Evolutionary conservation across 257 asterid genomes (phyloP), one percentile per base, ranked within the genome.

Genomic region (Capsicum rhomboideum): DNA sequence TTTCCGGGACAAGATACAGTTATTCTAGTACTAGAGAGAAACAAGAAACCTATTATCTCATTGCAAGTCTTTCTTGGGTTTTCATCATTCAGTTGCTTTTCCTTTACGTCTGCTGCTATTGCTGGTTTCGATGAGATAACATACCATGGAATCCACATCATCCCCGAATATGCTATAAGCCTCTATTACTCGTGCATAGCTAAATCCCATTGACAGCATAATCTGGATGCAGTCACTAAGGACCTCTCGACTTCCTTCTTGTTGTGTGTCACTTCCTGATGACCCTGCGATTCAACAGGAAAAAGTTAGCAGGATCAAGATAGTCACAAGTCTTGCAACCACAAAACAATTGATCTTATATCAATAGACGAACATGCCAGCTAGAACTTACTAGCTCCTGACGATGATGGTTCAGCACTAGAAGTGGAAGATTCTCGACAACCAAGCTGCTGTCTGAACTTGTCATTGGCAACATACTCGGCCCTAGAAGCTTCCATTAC

Each of bases 401-500:
- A 97, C n/a, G 98, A 97, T 59, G 99, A 97, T 79, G 99, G 99
- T 82, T 97, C 99, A 6, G 99, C 98, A 53, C 89, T 83, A 77
- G 99, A 94, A 82, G 98, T 93, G 2, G 99, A 94, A 1, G 99
- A 93, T 81, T 95, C 98, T 88, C 92, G 86, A 52, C 80, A 90
- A 55, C 92, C 89, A 16, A 90, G 82, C 86, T 90, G 97, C 37
- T 90, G 96, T 88, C 90, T 93, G 86, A 91, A 92, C 86, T 88
- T 90, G 88, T 92, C 92, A 28, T 88, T 91, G 16, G 97, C 86
- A 82, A 93, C 87, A 88, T 97, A 97, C 85, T 97, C 99, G 0
- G 94, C 95, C 92, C 99, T 91, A 31, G 99, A 97, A 86, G 97
- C 97, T 89, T 94, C 99, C 93, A 97, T 94, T 83, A 94, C 99